Percentiles rank a stretch among this genome's conserved stretches.
Conservation (phyloP, 257 asterid genomes). For the Echites panduratus region DNA sequence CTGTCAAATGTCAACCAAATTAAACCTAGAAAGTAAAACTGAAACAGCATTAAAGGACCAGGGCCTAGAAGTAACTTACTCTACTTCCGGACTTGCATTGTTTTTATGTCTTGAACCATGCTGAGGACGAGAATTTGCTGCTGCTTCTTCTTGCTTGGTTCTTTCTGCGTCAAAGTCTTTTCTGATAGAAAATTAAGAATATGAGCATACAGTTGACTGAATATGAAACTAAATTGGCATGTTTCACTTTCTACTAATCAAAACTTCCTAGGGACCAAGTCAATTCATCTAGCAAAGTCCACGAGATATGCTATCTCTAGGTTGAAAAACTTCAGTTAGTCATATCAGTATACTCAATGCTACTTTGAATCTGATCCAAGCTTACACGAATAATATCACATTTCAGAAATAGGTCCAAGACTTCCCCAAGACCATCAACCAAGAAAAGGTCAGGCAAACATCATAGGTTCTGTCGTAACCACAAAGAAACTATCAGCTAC, state of each 20-base stretch:
- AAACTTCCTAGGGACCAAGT: background rate
- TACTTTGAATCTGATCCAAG: background rate
- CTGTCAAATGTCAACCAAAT: conserved; percentile 37
- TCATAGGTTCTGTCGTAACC: background rate
- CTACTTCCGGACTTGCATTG: conserved; percentile 39
- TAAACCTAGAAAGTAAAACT: conserved; percentile 10
- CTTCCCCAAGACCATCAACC: background rate
- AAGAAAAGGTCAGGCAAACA: background rate
- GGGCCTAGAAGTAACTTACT: conserved; percentile 37
- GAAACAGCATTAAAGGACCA: conserved; percentile 1
- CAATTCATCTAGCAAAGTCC: background rate
- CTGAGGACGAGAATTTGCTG: conserved; percentile 33
- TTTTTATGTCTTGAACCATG: conserved; percentile 46
- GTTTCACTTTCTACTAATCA: background rate
- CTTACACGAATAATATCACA: background rate
- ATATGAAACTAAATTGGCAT: too few relatives aligned
- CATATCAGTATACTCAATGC: background rate
- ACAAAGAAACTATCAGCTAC: background rate
- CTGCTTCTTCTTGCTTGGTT: conserved; percentile 62
- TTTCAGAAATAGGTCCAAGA: background rate
- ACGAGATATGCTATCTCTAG: background rate
- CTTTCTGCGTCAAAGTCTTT: conserved; percentile 69
- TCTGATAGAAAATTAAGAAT: conserved; percentile 36
- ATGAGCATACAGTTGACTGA: background rate
- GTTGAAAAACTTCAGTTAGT: background rate